Conservation (phyloP, 371 early-diverging fungal genomes). For the Mortierella sp. region DNA sequence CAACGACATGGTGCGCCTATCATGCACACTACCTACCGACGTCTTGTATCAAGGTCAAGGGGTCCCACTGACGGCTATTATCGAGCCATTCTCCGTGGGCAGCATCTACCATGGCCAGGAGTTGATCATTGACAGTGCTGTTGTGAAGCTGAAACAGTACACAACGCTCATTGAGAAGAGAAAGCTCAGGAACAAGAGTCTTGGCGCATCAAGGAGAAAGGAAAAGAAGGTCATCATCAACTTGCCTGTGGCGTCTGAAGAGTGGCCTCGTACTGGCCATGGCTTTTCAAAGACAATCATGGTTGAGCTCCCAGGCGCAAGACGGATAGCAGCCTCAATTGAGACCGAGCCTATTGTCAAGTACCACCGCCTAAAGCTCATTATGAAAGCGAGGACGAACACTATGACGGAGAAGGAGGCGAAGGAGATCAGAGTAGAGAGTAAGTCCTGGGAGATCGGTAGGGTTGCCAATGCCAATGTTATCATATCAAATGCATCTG, state of each 20-base stretch:
- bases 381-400: slow-evolving; percentile 40
- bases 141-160: slow-evolving; percentile 45
- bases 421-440: slow-evolving; percentile 36
- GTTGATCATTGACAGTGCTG: slow-evolving; percentile 26
- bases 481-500: too few relatives aligned
- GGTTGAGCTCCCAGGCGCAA: slow-evolving; percentile 36
- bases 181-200: neutral
- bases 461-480: too few relatives aligned
- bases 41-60: slow-evolving; percentile 37
- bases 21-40: slow-evolving; percentile 30
- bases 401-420: slow-evolving; percentile 31
- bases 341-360: slow-evolving; percentile 25
- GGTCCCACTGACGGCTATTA: slow-evolving; percentile 30
- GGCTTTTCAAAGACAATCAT: slow-evolving; percentile 33
- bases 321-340: slow-evolving; percentile 20
- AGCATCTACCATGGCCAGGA: slow-evolving; percentile 23
- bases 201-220: slow-evolving; percentile 12
- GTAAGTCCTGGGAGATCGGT: too few relatives aligned
- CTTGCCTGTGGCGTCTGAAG: slow-evolving; percentile 20
- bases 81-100: slow-evolving; percentile 26
- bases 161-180: slow-evolving; percentile 24
- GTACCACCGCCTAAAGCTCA: slow-evolving; percentile 36
- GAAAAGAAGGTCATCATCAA: slow-evolving; percentile 33
- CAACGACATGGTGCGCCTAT: slow-evolving; percentile 28
- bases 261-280: slow-evolving; percentile 23